A percentile compares a stretch with the other conserved stretches of the same genome.
Evolutionary conservation across 495 filamentous ascomycete genomes (phyloP).

Genomic region (Halenospora varia): DNA sequence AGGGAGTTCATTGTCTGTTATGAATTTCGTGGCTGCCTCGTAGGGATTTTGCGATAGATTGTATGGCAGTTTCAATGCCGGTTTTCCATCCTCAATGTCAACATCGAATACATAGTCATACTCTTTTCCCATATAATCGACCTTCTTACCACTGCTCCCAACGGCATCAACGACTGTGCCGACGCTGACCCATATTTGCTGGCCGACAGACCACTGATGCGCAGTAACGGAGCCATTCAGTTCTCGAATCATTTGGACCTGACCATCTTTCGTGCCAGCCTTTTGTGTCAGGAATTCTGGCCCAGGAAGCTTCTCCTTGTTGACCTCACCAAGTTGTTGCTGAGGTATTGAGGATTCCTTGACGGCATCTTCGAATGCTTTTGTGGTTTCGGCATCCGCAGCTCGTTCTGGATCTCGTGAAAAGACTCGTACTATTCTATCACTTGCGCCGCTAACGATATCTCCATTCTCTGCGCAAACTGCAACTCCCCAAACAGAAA

Average conservation of each 20-base stretch:
- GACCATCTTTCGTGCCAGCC: conserved; percentile 86
- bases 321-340: conserved; percentile 73
- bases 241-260: conserved; percentile 86
- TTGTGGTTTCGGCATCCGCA: conserved; percentile 52
- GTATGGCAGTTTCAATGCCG: conserved; percentile 88
- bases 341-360: conserved; percentile 80
- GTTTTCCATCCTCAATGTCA: conserved; percentile 93
- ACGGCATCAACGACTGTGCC: conserved; percentile 91
- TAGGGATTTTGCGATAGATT: conserved; percentile 92
- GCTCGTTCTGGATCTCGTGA: conserved; percentile 66
- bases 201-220: conserved; percentile 68
- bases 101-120: conserved; percentile 99
- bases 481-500: conserved; percentile 92
- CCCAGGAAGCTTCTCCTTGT: conserved; percentile 86
- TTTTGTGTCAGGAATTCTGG: conserved; percentile 78
- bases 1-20: conserved; percentile 84
- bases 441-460: conserved; percentile 89
- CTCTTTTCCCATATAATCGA: conserved; percentile 76
- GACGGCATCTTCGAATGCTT: conserved; percentile 75
- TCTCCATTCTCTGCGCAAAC: conserved; percentile 79
- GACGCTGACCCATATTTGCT: conserved; percentile 71
- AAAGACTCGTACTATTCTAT: conserved; percentile 82
- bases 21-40: conserved; percentile 86
- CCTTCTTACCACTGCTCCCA: conserved; percentile 72
- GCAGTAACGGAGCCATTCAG: conserved; percentile 72